Evolutionary conservation across 2,329 filamentous ascomycete genomes (phyloP).

Genomic region (Ascochyta koolunga): DNA sequence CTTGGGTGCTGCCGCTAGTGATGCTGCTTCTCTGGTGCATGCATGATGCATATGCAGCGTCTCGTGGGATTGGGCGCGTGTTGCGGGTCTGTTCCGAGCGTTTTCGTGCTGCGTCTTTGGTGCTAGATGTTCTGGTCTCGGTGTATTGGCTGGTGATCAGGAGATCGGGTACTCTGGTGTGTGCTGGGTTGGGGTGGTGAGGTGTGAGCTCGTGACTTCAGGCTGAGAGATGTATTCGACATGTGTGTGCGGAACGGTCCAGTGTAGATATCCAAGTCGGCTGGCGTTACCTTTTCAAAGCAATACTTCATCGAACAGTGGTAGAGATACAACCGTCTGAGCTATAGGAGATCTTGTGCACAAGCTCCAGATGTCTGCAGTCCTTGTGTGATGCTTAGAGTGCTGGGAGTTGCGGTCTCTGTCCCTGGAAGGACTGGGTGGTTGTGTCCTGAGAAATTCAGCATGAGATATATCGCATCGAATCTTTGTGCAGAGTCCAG

Average conservation of each 20-base stretch:
- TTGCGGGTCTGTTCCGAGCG: neutral
- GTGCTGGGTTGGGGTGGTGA: too few relatives aligned
- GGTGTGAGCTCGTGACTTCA: neutral
- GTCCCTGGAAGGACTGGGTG: too few relatives aligned
- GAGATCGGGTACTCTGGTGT: too few relatives aligned
- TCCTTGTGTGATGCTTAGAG: neutral
- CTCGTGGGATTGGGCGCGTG: neutral
- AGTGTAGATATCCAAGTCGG: too few relatives aligned
- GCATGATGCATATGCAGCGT: neutral
- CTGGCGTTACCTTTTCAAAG: neutral
- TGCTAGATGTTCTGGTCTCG: too few relatives aligned
- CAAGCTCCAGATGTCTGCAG: neutral
- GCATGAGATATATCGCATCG: too few relatives aligned
- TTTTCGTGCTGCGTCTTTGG: neutral
- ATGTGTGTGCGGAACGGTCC: too few relatives aligned
- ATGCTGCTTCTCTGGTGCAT: neutral
- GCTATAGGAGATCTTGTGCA: too few relatives aligned
- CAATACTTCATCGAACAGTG: neutral
- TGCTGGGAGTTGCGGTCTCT: too few relatives aligned
- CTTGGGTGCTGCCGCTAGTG: neutral
- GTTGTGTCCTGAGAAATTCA: too few relatives aligned
- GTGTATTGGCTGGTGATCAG: too few relatives aligned
- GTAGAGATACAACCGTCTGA: neutral
- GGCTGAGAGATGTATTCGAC: neutral
- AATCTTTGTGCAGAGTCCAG: too few relatives aligned